These are phyloP conservation scores for Saccharomycopsis sp. DNA, from an alignment of 805 yeast genomes.

Conservation along the genomic window DNA sequence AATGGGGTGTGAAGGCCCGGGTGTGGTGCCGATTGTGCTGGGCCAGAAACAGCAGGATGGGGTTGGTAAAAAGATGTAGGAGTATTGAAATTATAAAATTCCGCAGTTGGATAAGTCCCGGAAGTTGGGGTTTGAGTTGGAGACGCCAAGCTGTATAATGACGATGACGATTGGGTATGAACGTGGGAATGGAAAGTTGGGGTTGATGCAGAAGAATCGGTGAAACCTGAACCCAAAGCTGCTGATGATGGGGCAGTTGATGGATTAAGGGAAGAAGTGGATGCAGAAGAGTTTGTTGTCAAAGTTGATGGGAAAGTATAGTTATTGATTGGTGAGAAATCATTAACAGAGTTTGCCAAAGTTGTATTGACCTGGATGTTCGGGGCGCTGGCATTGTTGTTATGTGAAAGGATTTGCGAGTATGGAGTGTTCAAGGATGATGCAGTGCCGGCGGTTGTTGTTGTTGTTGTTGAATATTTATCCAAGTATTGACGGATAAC, in stretches of 20 bases:
- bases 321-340: not conserved
- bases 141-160: constrained; percentile 1
- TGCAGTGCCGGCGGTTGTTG: too few relatives aligned
- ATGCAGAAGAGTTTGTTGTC: not conserved
- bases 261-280: not conserved
- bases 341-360: not conserved
- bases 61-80: too few relatives aligned
- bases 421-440: too few relatives aligned
- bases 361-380: not conserved
- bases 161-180: constrained; percentile 3
- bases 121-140: constrained; percentile 1
- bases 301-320: constrained; percentile 8
- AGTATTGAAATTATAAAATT: too few relatives aligned
- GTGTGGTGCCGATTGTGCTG: too few relatives aligned
- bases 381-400: not conserved
- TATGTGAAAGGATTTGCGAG: too few relatives aligned
- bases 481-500: constrained; percentile 3
- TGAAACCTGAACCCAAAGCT: not conserved
- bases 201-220: too few relatives aligned
- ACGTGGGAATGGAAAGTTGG: constrained; percentile 2
- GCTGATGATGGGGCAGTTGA: too few relatives aligned
- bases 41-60: too few relatives aligned
- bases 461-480: too few relatives aligned
- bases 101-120: not conserved
- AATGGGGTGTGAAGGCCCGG: too few relatives aligned